Conservation (phyloP, 2,329 filamentous ascomycete species). For the Dothidotthia symphoricarpi region DNA sequence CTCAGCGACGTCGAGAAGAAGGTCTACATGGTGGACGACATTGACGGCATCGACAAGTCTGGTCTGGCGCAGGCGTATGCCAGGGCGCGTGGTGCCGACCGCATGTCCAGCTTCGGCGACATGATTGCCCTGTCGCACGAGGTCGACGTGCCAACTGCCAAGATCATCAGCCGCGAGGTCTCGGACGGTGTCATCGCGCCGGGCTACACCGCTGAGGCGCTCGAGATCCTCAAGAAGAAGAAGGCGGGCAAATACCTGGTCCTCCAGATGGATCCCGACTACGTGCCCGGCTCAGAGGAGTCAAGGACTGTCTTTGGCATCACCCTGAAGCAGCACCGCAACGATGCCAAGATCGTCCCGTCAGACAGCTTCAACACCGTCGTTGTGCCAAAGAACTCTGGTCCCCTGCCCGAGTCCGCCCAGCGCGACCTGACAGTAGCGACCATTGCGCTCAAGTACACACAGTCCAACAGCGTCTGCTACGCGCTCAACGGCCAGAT, state of each 20-base stretch:
- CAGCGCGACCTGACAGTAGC: constrained; percentile 89
- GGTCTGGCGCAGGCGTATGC: constrained; percentile 91
- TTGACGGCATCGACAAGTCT: constrained; percentile 82
- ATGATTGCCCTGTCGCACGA: constrained; percentile 89
- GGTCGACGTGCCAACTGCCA: constrained; percentile 89
- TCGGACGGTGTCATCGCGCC: constrained; percentile 96
- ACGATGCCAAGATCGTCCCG: constrained; percentile 83
- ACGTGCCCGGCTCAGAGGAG: constrained; percentile 72
- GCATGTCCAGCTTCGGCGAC: constrained; percentile 98
- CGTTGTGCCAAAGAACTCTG: constrained; percentile 78
- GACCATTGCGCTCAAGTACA: constrained; percentile 97
- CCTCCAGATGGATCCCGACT: constrained; percentile 88
- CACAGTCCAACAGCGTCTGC: constrained; percentile 96
- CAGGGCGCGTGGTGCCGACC: constrained; percentile 89
- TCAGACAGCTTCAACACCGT: constrained; percentile 77
- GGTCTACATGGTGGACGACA: constrained; percentile 98
- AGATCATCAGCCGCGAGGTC: constrained; percentile 97
- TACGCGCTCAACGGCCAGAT: constrained; percentile 93
- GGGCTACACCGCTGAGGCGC: constrained; percentile 77
- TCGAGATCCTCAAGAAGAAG: constrained; percentile 94
- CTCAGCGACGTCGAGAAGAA: constrained; percentile 86
- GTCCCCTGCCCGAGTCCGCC: constrained; percentile 72
- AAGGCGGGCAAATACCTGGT: constrained; percentile 97
- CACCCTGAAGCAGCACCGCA: constrained; percentile 84
- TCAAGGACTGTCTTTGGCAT: constrained; percentile 87